These are phyloP conservation scores for Clarkia xantiana DNA, from an alignment of 345 rosid species.

Conservation along the genomic window DNA sequence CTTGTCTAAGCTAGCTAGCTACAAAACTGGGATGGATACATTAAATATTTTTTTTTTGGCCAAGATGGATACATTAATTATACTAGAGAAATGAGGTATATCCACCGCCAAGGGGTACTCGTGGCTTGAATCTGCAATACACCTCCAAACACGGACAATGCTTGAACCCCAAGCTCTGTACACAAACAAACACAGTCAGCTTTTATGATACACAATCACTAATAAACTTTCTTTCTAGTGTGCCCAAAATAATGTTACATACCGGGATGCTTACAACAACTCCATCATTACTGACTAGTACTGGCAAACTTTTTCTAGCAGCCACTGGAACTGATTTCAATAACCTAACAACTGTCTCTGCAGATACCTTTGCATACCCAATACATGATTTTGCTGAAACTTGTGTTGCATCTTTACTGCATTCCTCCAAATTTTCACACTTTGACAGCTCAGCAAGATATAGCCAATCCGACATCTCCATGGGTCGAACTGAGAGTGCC, in stretches of 20 bases:
- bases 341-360: constrained; percentile 27
- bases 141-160: constrained; percentile 43
- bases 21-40: too few relatives aligned
- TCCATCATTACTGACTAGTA: constrained; percentile 40
- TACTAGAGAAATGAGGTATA: constrained; percentile 42
- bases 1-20: too few relatives aligned
- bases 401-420: constrained; percentile 3
- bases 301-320: constrained; percentile 71
- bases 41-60: too few relatives aligned
- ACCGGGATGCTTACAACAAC: constrained; percentile 57
- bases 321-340: constrained; percentile 56
- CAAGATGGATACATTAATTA: too few relatives aligned
- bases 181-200: neutral
- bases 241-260: constrained; percentile 12
- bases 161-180: constrained; percentile 61
- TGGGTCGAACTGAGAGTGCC: constrained; percentile 38
- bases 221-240: too few relatives aligned
- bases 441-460: constrained; percentile 54
- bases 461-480: constrained; percentile 72
- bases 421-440: constrained; percentile 12
- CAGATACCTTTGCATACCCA: constrained; percentile 29
- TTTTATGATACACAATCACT: neutral
- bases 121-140: constrained; percentile 51
- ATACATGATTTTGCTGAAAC: constrained; percentile 11
- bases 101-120: constrained; percentile 82